Conservation (phyloP, 345 rosid genomes). For the Eucalyptus regnans region DNA sequence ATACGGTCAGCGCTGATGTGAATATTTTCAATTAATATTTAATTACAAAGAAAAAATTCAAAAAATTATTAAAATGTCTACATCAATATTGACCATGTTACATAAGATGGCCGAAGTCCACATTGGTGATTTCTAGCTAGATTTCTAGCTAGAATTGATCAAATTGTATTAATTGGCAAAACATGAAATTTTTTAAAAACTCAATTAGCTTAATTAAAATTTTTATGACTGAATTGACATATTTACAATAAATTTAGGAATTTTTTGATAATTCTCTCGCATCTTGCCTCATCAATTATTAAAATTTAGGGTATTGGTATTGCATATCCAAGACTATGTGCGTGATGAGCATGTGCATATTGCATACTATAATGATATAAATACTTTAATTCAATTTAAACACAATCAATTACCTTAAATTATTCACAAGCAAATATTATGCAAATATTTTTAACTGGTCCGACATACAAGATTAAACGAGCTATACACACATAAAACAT, state of each 20-base stretch:
- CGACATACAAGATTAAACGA: not conserved
- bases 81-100: rapidly evolving
- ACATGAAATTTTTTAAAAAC: not conserved
- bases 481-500: not conserved
- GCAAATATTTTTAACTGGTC: not conserved
- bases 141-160: rapidly evolving
- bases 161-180: not conserved
- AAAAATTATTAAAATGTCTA: not conserved
- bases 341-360: not conserved
- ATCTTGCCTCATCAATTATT: not conserved
- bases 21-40: not conserved
- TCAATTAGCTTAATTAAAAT: not conserved
- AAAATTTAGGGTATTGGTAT: not conserved
- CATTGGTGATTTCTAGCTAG: not conserved
- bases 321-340: not conserved
- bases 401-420: not conserved
- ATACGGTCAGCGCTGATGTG: rapidly evolving
- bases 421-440: not conserved
- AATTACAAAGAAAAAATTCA: too few relatives aligned
- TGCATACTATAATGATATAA: not conserved
- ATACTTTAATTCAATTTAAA: not conserved
- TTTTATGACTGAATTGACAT: not conserved
- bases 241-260: not conserved
- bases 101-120: rapidly evolving
- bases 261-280: not conserved